phyloP scores from a whole-genome alignment of 1,139 yeast species.

The Hansenula lynferdii region DNA sequence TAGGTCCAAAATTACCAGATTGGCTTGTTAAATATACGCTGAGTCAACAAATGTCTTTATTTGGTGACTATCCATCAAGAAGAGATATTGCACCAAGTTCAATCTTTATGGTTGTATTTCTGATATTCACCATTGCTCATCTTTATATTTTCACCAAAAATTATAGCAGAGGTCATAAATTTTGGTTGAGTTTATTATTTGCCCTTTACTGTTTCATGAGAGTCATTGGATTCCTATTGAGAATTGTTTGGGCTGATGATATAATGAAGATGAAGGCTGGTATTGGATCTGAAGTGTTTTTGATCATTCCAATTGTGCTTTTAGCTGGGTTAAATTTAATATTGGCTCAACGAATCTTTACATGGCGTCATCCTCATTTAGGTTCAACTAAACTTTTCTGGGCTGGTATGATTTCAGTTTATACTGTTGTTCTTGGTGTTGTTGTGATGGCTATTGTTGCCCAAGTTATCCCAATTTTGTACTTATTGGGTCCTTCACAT shows the following conservation, averaged over 20 bases:
- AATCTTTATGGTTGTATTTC: constrained; percentile 52
- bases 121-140: constrained; percentile 45
- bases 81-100: constrained; percentile 60
- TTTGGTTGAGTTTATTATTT: constrained; percentile 54
- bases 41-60: constrained; percentile 34
- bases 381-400: constrained; percentile 57
- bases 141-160: constrained; percentile 46
- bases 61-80: constrained; percentile 62
- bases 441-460: constrained; percentile 67
- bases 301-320: constrained; percentile 51
- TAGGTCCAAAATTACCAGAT: constrained; percentile 31
- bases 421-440: constrained; percentile 51
- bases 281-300: constrained; percentile 54
- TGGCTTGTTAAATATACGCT: constrained; percentile 32
- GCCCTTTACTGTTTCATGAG: constrained; percentile 48
- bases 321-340: constrained; percentile 57
- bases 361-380: constrained; percentile 80
- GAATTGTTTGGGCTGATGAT: constrained; percentile 56
- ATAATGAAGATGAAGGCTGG: constrained; percentile 44
- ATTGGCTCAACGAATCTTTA: constrained; percentile 71
- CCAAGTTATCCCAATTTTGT: constrained; percentile 58
- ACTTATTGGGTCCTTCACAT: constrained; percentile 48
- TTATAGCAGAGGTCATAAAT: constrained; percentile 56
- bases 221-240: constrained; percentile 53
- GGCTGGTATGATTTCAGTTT: constrained; percentile 45